phyloP scores from a whole-genome alignment of 2,329 filamentous ascomycete genomes.

The Aspergillus arachidicola region DNA sequence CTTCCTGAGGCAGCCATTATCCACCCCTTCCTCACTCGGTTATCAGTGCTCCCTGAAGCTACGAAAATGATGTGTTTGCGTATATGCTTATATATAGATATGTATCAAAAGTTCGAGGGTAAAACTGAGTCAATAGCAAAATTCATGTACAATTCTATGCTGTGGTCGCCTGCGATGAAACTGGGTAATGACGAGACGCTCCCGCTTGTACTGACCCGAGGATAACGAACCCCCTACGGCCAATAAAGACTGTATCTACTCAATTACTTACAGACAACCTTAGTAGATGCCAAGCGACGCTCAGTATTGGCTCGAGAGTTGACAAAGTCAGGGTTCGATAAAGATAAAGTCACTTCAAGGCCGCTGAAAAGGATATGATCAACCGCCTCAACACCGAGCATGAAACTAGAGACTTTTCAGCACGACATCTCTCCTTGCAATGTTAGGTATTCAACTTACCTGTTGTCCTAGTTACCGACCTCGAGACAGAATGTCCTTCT shows the following conservation, averaged over 20 bases:
- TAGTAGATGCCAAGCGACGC: not conserved
- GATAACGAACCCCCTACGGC: not conserved
- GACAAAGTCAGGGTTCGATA: not conserved
- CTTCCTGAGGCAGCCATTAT: not conserved
- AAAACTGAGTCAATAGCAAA: too few relatives aligned
- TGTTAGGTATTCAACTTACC: not conserved
- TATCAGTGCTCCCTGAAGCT: too few relatives aligned
- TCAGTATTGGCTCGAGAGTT: not conserved
- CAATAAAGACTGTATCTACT: not conserved
- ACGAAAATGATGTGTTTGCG: too few relatives aligned
- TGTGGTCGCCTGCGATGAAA: not conserved
- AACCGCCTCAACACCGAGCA: not conserved
- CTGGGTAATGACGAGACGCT: not conserved
- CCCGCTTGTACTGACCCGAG: not conserved
- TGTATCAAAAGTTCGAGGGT: too few relatives aligned
- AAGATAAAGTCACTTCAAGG: not conserved
- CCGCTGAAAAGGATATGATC: not conserved
- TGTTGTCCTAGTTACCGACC: not conserved
- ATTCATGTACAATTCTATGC: not conserved
- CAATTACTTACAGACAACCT: not conserved
- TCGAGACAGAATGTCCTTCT: not conserved
- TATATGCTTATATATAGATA: too few relatives aligned
- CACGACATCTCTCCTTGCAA: not conserved
- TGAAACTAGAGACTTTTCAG: not conserved
- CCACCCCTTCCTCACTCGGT: not conserved